These are phyloP conservation scores for Alternaria gansuensis DNA, from an alignment of 2,329 filamentous ascomycete genomes.

Conservation along the genomic window DNA sequence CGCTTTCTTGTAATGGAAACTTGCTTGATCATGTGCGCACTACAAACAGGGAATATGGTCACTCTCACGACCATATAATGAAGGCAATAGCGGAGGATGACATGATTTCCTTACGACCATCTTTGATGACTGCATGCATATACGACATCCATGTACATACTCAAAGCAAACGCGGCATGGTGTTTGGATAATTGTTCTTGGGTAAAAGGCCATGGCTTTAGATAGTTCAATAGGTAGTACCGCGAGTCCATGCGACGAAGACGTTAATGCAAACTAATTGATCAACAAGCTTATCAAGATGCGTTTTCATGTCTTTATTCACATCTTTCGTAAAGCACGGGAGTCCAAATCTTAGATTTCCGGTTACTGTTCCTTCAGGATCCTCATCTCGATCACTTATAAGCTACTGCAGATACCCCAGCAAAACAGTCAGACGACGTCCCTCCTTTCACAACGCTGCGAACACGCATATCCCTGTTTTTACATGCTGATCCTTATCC, in stretches of 20 bases:
- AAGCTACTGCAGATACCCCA: background rate
- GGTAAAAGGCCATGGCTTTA: background rate
- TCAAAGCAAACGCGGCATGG: slow-evolving; percentile 12
- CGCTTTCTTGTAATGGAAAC: slow-evolving; percentile 39
- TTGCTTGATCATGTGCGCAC: background rate
- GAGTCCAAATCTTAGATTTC: background rate
- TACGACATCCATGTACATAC: slow-evolving; percentile 17
- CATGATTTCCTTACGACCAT: slow-evolving; percentile 17
- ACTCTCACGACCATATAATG: slow-evolving; percentile 12
- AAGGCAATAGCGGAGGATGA: slow-evolving; percentile 14
- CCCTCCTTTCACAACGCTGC: background rate
- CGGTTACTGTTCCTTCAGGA: background rate
- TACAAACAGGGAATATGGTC: background rate
- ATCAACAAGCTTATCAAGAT: background rate
- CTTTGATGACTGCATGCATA: slow-evolving; percentile 19
- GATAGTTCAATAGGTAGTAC: slow-evolving; percentile 5
- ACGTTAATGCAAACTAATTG: slow-evolving; percentile 2
- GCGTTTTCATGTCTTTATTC: background rate
- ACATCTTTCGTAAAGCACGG: no score
- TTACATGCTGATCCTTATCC: background rate
- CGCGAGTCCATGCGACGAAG: background rate
- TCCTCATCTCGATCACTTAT: background rate
- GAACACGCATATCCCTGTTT: background rate
- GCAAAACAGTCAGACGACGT: background rate
- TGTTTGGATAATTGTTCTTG: slow-evolving; percentile 1